phyloP scores from a whole-genome alignment of 768 basidiomycete species.

The Amanita molliuscula region DNA sequence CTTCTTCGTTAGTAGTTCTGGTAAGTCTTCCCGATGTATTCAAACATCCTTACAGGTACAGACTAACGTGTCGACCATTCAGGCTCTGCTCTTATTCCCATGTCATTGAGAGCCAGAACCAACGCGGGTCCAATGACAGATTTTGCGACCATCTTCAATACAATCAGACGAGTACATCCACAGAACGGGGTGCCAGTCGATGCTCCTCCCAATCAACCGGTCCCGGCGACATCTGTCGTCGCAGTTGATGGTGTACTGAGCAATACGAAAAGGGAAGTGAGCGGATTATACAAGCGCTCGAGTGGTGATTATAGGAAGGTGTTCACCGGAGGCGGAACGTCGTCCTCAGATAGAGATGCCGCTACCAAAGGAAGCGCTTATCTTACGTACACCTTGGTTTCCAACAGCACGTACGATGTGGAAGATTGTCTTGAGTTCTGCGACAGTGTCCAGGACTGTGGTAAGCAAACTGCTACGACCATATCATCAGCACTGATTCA shows the following conservation, averaged over 20 bases:
- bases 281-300: not conserved
- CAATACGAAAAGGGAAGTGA: not conserved
- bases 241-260: not conserved
- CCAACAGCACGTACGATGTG: constrained; percentile 35
- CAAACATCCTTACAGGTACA: no score
- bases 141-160: constrained; percentile 7
- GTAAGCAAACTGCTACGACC: constrained; percentile 17
- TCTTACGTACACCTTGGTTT: constrained; percentile 34
- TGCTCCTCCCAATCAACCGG: constrained; percentile 7
- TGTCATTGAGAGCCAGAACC: not conserved
- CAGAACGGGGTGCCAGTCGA: constrained; percentile 3
- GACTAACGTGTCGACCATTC: not conserved
- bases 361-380: constrained; percentile 40
- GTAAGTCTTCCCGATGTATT: not conserved
- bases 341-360: constrained; percentile 25
- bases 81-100: not conserved
- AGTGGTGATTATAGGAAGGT: constrained; percentile 13
- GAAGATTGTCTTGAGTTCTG: constrained; percentile 33
- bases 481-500: not conserved
- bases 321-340: constrained; percentile 28
- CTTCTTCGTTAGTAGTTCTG: not conserved
- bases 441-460: constrained; percentile 25
- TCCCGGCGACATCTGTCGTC: not conserved
- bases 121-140: constrained; percentile 6
- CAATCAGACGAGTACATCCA: constrained; percentile 10